Evolutionary conservation across 108 stramenopile species (phyloP).

Genomic region (Ochromonas danica): DNA sequence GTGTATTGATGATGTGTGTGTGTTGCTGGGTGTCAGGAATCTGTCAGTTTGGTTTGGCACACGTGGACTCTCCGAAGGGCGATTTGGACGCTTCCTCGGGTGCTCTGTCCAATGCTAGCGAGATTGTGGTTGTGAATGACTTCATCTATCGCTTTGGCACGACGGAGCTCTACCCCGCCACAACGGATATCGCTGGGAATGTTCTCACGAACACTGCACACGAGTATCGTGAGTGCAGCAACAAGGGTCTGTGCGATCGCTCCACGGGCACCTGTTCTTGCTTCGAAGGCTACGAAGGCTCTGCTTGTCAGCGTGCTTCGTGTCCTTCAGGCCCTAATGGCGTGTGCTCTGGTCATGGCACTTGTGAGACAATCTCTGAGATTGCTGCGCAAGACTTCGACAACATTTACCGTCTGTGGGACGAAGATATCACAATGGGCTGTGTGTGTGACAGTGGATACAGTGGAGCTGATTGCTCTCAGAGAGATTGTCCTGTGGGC

Average conservation of each 20-base stretch:
- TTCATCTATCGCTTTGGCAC: constrained; percentile 6
- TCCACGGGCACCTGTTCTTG: constrained; percentile 55
- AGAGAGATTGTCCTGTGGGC: neutral
- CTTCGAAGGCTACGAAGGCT: constrained; percentile 56
- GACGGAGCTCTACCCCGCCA: constrained; percentile 5
- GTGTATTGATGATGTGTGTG: no score
- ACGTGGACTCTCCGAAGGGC: constrained; percentile 25
- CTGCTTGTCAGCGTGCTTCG: constrained; percentile 56
- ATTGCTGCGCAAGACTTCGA: neutral
- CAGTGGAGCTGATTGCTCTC: constrained; percentile 21
- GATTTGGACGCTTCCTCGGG: constrained; percentile 21
- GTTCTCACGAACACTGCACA: constrained; percentile 40
- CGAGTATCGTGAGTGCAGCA: constrained; percentile 52
- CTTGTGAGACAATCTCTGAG: constrained; percentile 1
- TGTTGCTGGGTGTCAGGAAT: neutral
- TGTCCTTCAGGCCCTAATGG: neutral
- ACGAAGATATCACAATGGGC: constrained; percentile 4
- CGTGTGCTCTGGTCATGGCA: constrained; percentile 8
- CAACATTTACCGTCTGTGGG: constrained; percentile 17
- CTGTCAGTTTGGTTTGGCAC: constrained; percentile 28
- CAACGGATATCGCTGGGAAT: neutral
- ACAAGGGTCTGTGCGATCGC: constrained; percentile 56
- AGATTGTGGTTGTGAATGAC: neutral
- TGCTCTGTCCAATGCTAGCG: neutral
- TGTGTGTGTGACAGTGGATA: constrained; percentile 13